Conservation (phyloP, 345 rosid species). For the Eucalyptus brandiana region DNA sequence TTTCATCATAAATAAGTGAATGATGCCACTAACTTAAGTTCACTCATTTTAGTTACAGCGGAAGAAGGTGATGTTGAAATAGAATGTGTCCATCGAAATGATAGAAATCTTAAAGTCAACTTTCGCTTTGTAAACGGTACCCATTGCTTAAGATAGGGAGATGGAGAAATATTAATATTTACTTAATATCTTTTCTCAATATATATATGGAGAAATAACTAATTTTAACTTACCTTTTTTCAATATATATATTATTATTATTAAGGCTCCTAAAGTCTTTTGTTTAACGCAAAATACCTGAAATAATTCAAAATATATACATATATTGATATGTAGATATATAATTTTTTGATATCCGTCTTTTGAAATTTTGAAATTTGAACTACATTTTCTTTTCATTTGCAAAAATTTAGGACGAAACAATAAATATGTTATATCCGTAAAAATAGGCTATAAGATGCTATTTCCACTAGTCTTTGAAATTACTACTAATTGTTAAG, state of each 20-base stretch:
- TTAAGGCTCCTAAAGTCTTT: neutral
- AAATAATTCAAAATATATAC: too few species aligned
- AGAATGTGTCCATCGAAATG: neutral
- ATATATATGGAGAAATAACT: too few species aligned
- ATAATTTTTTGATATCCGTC: neutral
- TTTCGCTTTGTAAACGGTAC: neutral
- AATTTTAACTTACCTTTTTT: neutral
- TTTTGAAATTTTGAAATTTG: neutral
- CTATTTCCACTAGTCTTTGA: neutral
- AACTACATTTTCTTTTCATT: neutral
- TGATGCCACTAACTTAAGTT: neutral
- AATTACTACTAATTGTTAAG: neutral
- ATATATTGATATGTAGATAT: neutral
- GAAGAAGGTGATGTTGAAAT: neutral
- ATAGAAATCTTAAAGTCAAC: neutral
- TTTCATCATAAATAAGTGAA: neutral
- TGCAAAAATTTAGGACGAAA: fast-evolving
- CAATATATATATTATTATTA: too few species aligned
- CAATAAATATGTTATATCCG: neutral
- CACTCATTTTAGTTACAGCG: neutral
- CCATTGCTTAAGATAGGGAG: neutral
- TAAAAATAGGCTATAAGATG: too few species aligned
- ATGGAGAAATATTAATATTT: neutral
- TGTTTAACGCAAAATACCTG: neutral
- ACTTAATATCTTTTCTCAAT: too few species aligned